A percentile compares a stretch with the other conserved stretches of the same genome.
These are phyloP conservation scores for Pezicula radicicola DNA, from an alignment of 2,329 filamentous ascomycete genomes.

Conservation along the genomic window DNA sequence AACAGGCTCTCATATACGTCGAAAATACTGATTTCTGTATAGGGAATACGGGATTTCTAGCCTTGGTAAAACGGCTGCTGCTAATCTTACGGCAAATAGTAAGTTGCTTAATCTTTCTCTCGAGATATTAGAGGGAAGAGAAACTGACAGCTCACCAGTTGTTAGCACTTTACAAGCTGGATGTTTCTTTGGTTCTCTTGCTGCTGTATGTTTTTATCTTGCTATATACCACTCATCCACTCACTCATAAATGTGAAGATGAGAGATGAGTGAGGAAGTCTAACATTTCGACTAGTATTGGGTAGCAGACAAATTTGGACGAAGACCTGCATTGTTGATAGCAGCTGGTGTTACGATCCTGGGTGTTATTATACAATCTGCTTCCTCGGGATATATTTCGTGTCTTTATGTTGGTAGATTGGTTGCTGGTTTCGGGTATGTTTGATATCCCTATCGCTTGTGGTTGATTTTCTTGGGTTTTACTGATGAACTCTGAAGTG, in stretches of 20 bases:
- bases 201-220: constrained; percentile 30
- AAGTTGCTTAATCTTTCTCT: background rate
- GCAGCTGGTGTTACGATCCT: constrained; percentile 55
- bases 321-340: constrained; percentile 42
- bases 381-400: constrained; percentile 55
- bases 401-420: constrained; percentile 66
- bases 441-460: background rate
- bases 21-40: constrained; percentile 43
- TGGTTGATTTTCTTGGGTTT: background rate
- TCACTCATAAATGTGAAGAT: background rate
- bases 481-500: constrained; percentile 9
- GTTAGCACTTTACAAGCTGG: constrained; percentile 70
- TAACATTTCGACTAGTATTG: constrained; percentile 15
- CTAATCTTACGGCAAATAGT: constrained; percentile 57
- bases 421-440: constrained; percentile 40
- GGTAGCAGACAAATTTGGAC: constrained; percentile 30
- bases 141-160: constrained; percentile 32
- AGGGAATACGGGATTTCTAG: constrained; percentile 33
- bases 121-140: background rate
- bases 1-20: background rate
- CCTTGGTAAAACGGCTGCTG: constrained; percentile 22
- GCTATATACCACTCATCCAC: no score
- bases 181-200: constrained; percentile 61
- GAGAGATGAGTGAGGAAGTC: background rate
- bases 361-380: constrained; percentile 63